Percentiles rank a stretch among this genome's conserved stretches.
Evolutionary conservation across 116 monocot species (phyloP).

Genomic region (Iris pallida): DNA sequence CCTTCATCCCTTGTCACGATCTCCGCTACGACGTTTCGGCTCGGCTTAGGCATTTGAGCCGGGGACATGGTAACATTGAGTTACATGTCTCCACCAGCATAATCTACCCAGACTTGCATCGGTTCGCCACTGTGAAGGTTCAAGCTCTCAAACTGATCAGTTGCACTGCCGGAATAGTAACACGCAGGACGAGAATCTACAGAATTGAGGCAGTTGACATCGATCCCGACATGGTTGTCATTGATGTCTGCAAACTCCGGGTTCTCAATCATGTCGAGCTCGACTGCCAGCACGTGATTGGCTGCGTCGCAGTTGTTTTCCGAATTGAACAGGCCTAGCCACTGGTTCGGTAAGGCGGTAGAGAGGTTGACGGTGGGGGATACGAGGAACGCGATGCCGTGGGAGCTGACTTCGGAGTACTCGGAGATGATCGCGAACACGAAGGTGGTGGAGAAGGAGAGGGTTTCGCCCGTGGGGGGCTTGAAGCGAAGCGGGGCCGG

Average conservation of each 20-base stretch:
- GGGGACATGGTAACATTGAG: constrained; percentile 13
- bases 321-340: constrained; percentile 7
- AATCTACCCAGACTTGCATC: constrained; percentile 12
- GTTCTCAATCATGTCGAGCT: constrained; percentile 5
- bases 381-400: constrained; percentile 9
- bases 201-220: constrained; percentile 4
- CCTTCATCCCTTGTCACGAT: too few relatives aligned
- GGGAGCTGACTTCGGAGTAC: background rate
- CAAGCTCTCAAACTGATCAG: background rate
- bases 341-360: constrained; percentile 1
- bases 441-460: constrained; percentile 14
- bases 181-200: background rate
- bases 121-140: constrained; percentile 8
- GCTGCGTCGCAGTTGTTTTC: background rate
- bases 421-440: constrained; percentile 1
- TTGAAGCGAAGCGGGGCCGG: constrained; percentile 6
- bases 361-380: background rate
- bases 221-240: constrained; percentile 14
- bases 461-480: background rate
- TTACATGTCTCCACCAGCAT: background rate
- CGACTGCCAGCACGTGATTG: constrained; percentile 6
- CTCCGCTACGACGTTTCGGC: too few relatives aligned
- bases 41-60: background rate
- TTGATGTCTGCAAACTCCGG: constrained; percentile 2
- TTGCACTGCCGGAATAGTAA: background rate